Conservation (phyloP, 495 filamentous ascomycete species). For the Tetracladium setigerum region DNA sequence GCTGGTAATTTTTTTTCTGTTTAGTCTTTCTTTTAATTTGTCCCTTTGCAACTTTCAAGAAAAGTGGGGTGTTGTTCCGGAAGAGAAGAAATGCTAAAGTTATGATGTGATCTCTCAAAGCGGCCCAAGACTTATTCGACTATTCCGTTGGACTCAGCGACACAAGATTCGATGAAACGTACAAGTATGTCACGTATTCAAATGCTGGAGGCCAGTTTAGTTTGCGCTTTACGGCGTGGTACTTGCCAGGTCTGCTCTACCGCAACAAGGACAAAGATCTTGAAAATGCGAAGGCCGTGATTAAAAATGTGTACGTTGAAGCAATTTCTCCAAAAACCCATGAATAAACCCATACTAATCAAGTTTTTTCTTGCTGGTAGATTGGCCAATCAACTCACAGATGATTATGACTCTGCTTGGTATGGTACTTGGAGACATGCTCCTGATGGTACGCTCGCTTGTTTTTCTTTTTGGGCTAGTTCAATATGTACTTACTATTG, state of each 20-base stretch:
- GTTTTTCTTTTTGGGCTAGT: too few relatives aligned
- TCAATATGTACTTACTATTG: too few relatives aligned
- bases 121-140: conserved; percentile 24
- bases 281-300: conserved; percentile 23
- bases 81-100: too few relatives aligned
- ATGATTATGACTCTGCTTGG: conserved; percentile 22
- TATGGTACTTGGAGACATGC: conserved; percentile 27
- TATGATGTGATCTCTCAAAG: too few relatives aligned
- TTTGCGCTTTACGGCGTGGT: conserved; percentile 27
- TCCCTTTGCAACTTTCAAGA: too few relatives aligned
- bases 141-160: conserved; percentile 25
- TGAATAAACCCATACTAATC: too few relatives aligned
- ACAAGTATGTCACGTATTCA: conserved; percentile 24
- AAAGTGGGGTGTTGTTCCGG: too few relatives aligned
- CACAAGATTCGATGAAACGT: conserved; percentile 24
- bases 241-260: conserved; percentile 22
- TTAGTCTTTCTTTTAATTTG: too few relatives aligned
- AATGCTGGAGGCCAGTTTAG: conserved; percentile 26
- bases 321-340: too few relatives aligned
- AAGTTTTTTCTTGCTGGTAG: too few relatives aligned
- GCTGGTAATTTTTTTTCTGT: too few relatives aligned
- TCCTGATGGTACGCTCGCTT: conserved; percentile 15
- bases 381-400: conserved; percentile 20
- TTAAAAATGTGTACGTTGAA: conserved; percentile 22
- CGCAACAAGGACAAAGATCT: conserved; percentile 25